Conservation (phyloP, 345 rosid genomes). For the Cardiospermum halicacabum region DNA sequence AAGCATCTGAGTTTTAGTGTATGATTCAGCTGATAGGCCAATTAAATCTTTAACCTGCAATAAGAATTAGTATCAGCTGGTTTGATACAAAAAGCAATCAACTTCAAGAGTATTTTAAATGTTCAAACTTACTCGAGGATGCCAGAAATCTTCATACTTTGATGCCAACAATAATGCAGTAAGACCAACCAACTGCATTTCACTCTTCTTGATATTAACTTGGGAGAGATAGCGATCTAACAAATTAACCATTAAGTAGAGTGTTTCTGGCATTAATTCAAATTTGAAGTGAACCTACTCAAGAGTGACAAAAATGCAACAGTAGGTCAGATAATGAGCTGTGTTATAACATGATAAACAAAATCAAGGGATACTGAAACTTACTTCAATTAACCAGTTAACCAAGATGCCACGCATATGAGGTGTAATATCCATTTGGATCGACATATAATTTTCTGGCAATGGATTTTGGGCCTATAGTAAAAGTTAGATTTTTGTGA, state of each 20-base stretch:
- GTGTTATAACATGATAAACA: constrained; percentile 8
- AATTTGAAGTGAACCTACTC: constrained; percentile 82
- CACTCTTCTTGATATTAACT: constrained; percentile 62
- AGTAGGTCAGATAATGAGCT: constrained; percentile 17
- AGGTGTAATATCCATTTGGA: constrained; percentile 58
- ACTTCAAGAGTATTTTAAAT: not conserved
- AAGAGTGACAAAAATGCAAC: constrained; percentile 8
- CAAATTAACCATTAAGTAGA: constrained; percentile 74
- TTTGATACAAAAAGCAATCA: not conserved
- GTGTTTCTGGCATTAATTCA: constrained; percentile 87
- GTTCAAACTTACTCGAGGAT: constrained; percentile 64
- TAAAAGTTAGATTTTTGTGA: constrained; percentile 16
- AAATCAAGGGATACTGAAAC: not conserved
- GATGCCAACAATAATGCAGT: constrained; percentile 82
- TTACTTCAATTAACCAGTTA: constrained; percentile 96
- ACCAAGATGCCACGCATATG: constrained; percentile 78
- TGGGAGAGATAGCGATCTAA: constrained; percentile 78
- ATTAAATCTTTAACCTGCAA: constrained; percentile 81
- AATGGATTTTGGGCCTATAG: constrained; percentile 58
- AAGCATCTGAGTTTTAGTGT: constrained; percentile 71
- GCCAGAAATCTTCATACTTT: constrained; percentile 97
- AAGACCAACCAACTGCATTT: constrained; percentile 93
- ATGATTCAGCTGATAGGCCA: constrained; percentile 81
- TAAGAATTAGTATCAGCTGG: constrained; percentile 6
- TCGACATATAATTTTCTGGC: constrained; percentile 52